Percentiles rank a stretch among this genome's conserved stretches.
Evolutionary conservation across 2,329 filamentous ascomycete genomes (phyloP).

Genomic region (Aureobasidium leucospermi): DNA sequence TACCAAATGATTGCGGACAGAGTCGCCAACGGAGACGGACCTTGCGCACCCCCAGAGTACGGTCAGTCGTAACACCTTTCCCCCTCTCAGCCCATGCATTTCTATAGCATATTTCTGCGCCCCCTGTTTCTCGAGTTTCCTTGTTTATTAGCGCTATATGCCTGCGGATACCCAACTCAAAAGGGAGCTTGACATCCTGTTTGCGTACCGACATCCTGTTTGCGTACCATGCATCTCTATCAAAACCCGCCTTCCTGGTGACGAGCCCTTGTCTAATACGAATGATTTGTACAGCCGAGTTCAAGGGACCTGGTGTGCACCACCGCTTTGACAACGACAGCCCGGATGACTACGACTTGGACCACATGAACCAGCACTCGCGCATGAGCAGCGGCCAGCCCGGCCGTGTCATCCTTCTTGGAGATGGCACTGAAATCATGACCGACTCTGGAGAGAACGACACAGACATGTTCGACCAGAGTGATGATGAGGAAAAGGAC

Average conservation of each 20-base stretch:
- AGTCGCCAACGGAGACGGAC: conserved; percentile 93
- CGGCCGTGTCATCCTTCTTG: conserved; percentile 87
- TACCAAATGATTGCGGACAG: conserved; percentile 91
- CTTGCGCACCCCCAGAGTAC: conserved; percentile 98
- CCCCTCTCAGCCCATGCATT: conserved; percentile 11
- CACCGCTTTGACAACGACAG: conserved; percentile 42
- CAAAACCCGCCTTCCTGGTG: not conserved
- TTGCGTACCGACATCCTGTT: conserved; percentile 4
- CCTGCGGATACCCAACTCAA: conserved; percentile 11
- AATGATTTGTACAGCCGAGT: conserved; percentile 36
- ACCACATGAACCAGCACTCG: conserved; percentile 57
- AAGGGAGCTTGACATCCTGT: conserved; percentile 8
- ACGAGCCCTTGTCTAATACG: conserved; percentile 11
- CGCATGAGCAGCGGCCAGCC: conserved; percentile 61
- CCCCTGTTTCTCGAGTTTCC: not conserved
- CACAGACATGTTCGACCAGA: conserved; percentile 85
- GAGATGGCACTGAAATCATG: conserved; percentile 87
- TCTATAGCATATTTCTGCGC: conserved; percentile 2
- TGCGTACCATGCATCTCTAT: conserved; percentile 1
- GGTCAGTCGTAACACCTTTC: conserved; percentile 61
- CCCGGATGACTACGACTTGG: conserved; percentile 61
- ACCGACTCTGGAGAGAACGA: conserved; percentile 63
- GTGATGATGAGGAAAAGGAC: conserved; percentile 57
- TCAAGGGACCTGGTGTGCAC: conserved; percentile 44
- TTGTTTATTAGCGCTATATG: conserved; percentile 13